Conservation (phyloP, 371 early-diverging fungal species). For the Mucor sp. region DNA sequence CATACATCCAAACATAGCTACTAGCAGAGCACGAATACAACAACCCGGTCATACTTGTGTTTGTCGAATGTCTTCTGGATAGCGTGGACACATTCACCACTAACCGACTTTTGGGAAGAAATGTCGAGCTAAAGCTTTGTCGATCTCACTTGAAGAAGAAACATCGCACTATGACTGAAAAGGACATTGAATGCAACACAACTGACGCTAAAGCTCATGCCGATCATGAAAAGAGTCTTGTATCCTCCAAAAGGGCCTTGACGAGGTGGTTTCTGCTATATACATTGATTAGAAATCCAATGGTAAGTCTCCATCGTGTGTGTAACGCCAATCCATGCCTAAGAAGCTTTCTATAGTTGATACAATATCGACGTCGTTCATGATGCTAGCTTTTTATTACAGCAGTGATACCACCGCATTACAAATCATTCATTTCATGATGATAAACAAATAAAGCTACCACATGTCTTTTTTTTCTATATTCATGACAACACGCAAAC, state of each 20-base stretch:
- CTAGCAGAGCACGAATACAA: constrained; percentile 52
- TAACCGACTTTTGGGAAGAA: neutral
- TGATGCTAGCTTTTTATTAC: neutral
- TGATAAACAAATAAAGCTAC: neutral
- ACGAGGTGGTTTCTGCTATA: constrained; percentile 49
- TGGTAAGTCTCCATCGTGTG: constrained; percentile 20
- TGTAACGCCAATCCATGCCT: neutral
- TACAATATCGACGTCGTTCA: neutral
- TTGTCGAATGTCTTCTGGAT: constrained; percentile 38
- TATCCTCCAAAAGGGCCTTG: constrained; percentile 21
- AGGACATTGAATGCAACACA: neutral
- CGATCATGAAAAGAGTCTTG: neutral
- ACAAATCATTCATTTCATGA: neutral
- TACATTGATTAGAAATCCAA: constrained; percentile 45
- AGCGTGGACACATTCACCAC: neutral
- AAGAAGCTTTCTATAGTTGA: neutral
- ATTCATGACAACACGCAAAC: neutral
- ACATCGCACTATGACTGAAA: neutral
- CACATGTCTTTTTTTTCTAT: neutral
- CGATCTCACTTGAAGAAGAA: constrained; percentile 1
- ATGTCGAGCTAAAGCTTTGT: neutral
- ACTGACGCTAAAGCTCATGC: neutral
- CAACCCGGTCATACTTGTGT: constrained; percentile 43
- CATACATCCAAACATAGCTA: constrained; percentile 17
- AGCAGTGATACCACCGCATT: neutral